phyloP scores from a whole-genome alignment of 2,329 filamentous ascomycete genomes.

The Sporothrix curviconia region DNA sequence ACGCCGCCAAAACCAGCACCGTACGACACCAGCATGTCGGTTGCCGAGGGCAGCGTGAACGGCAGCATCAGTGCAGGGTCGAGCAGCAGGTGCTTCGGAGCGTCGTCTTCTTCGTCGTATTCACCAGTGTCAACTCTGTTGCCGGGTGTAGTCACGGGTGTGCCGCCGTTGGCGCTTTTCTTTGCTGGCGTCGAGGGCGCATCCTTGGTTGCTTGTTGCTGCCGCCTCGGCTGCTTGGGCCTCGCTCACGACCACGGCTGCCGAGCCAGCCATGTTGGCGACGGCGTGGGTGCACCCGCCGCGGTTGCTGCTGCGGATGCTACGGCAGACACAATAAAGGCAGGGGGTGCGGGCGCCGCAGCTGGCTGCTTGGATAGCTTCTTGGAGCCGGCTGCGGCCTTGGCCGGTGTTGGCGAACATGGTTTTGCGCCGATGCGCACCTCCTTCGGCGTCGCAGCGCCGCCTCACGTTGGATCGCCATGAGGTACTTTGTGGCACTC shows the following conservation, averaged over 20 bases:
- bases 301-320: not conserved
- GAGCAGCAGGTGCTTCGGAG: constrained; percentile 69
- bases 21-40: constrained; percentile 94
- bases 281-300: not conserved
- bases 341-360: not conserved
- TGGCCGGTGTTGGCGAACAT: constrained; percentile 36
- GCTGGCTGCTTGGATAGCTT: not conserved
- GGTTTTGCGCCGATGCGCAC: constrained; percentile 40
- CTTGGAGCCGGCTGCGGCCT: constrained; percentile 10
- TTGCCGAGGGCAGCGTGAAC: constrained; percentile 90
- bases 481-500: constrained; percentile 78
- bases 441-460: constrained; percentile 51
- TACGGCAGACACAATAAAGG: not conserved
- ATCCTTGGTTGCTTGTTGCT: not conserved
- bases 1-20: constrained; percentile 88
- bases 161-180: constrained; percentile 23
- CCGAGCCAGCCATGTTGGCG: not conserved
- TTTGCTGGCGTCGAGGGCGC: constrained; percentile 12
- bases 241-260: constrained; percentile 15
- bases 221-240: not conserved
- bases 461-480: constrained; percentile 70
- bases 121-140: constrained; percentile 29
- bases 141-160: constrained; percentile 40
- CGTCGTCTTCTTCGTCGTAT: constrained; percentile 59
- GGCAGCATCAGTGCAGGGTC: constrained; percentile 90